Evolutionary conservation across 495 filamentous ascomycete species (phyloP).

Genomic region (Aspergillus bridgeri): DNA sequence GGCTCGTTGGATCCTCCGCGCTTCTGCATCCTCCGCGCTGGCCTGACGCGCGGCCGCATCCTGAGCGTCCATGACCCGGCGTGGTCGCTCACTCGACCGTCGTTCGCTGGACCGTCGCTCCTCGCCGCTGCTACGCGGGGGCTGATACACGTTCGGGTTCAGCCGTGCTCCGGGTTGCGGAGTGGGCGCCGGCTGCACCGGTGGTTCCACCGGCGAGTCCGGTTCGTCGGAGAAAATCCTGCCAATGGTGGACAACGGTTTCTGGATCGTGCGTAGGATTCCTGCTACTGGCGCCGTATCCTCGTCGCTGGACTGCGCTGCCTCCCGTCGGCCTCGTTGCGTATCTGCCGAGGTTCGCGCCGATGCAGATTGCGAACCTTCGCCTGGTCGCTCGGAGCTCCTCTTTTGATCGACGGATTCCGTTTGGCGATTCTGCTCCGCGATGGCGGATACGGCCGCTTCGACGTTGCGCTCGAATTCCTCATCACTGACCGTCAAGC

Average conservation of each 20-base stretch:
- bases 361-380: constrained; percentile 37
- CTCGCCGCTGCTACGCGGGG: constrained; percentile 44
- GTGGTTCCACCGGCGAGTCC: constrained; percentile 39
- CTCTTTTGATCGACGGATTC: constrained; percentile 56
- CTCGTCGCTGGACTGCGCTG: constrained; percentile 49
- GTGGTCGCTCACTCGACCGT: constrained; percentile 13
- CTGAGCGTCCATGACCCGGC: constrained; percentile 53
- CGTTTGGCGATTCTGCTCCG: constrained; percentile 71
- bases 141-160: constrained; percentile 54
- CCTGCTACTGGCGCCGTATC: constrained; percentile 81
- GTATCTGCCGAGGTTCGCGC: constrained; percentile 52
- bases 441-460: constrained; percentile 92
- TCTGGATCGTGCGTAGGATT: constrained; percentile 85
- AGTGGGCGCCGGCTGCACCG: constrained; percentile 48
- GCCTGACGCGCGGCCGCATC: constrained; percentile 94
- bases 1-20: constrained; percentile 72
- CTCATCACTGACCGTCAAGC: constrained; percentile 86
- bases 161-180: constrained; percentile 58
- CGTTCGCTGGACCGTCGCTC: constrained; percentile 47
- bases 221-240: constrained; percentile 90
- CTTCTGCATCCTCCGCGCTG: constrained; percentile 87
- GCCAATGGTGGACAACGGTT: constrained; percentile 89
- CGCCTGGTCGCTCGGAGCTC: constrained; percentile 36
- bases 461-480: constrained; percentile 96
- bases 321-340: constrained; percentile 47